Evolutionary conservation across 345 rosid genomes (phyloP).

Genomic region (Leavenworthia alabamica): DNA sequence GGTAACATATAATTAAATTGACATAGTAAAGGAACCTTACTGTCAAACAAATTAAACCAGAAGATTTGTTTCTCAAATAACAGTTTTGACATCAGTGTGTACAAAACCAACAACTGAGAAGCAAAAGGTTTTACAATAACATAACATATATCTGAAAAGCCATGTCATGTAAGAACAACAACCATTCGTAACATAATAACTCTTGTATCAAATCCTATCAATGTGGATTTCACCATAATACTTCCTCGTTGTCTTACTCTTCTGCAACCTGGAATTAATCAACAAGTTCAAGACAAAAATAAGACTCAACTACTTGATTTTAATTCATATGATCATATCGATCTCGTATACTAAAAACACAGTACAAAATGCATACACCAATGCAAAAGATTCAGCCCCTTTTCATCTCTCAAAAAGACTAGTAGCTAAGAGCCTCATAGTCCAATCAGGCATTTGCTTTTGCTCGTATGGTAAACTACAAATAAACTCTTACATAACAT

Average conservation of each 20-base stretch:
- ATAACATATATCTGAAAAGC: conserved; percentile 1
- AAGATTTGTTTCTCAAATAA: conserved; percentile 6
- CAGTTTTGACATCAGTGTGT: conserved; percentile 13
- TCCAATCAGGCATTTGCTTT: background rate
- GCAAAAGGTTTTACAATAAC: conserved; percentile 5
- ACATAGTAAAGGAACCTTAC: no score
- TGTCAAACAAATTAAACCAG: background rate
- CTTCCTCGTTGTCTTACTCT: conserved; percentile 7
- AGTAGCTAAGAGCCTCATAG: background rate
- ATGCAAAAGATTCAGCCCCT: background rate
- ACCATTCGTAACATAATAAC: background rate
- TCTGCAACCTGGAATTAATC: conserved; percentile 15
- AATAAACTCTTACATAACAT: background rate
- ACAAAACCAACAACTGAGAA: conserved; percentile 20
- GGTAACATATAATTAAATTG: no score
- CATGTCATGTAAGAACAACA: conserved; percentile 17
- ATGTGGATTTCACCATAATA: conserved; percentile 12
- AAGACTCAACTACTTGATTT: background rate
- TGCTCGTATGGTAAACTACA: background rate
- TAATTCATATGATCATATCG: no score
- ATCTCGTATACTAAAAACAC: no score
- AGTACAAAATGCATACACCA: background rate
- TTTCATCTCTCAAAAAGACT: background rate
- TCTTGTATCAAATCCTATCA: conserved; percentile 13
- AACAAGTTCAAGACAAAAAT: background rate